Conservation (phyloP, 164 flowering plant genomes). For the Houttuynia cordata region DNA sequence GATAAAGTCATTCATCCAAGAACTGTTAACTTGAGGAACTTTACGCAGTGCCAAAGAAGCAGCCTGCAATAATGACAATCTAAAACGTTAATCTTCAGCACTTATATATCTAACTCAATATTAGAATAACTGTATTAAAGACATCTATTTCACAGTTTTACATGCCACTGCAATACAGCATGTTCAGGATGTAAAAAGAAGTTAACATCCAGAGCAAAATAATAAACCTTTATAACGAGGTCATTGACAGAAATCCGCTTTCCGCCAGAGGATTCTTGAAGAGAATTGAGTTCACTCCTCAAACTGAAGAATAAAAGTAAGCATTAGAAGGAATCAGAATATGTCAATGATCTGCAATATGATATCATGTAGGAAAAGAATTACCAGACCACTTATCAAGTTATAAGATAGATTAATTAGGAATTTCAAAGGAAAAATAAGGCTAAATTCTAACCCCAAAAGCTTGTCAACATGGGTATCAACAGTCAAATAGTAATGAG, state of each 20-base stretch:
- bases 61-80: constrained; percentile 36
- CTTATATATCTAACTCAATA: no score
- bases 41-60: constrained; percentile 88
- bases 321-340: neutral
- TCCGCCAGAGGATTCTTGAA: constrained; percentile 89
- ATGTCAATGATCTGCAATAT: neutral
- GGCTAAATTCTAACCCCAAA: constrained; percentile 52
- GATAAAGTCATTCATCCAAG: constrained; percentile 90
- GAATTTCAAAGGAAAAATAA: neutral
- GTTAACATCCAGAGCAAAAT: neutral
- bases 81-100: neutral
- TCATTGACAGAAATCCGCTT: constrained; percentile 83
- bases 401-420: no score
- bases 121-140: no score
- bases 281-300: constrained; percentile 59
- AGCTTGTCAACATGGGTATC: constrained; percentile 87
- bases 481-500: constrained; percentile 88
- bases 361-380: neutral
- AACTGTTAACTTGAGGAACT: constrained; percentile 94
- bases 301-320: constrained; percentile 32
- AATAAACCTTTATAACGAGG: constrained; percentile 83
- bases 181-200: no score
- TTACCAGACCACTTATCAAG: neutral
- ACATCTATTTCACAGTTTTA: no score
- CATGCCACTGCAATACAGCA: neutral